phyloP scores from a whole-genome alignment of 345 rosid genomes.

The Salix exigua region DNA sequence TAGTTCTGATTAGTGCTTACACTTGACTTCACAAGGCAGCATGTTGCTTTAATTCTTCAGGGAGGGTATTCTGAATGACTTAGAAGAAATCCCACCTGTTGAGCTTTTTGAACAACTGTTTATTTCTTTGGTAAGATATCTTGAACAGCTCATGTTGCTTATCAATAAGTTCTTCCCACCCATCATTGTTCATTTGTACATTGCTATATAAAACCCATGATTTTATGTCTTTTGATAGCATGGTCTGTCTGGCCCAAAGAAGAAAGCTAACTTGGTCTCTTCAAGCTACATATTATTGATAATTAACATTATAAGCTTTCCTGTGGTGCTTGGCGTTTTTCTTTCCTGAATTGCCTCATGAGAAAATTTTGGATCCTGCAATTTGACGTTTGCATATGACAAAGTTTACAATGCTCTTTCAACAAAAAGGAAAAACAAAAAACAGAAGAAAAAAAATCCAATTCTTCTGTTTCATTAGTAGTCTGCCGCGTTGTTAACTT shows the following conservation, averaged over 20 bases:
- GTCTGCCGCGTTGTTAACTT: neutral
- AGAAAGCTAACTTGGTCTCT: neutral
- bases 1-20: neutral
- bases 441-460: neutral
- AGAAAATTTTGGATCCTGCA: neutral
- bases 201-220: neutral
- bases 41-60: slow-evolving; percentile 38
- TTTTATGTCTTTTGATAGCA: neutral
- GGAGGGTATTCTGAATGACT: slow-evolving; percentile 73
- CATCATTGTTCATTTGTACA: neutral
- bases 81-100: slow-evolving; percentile 70
- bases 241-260: neutral
- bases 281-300: neutral
- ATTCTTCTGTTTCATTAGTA: neutral
- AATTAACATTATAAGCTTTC: neutral
- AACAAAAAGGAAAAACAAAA: neutral
- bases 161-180: neutral
- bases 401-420: neutral
- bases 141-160: neutral
- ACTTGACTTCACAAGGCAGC: slow-evolving; percentile 1
- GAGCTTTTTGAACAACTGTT: slow-evolving; percentile 79
- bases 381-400: neutral
- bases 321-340: neutral
- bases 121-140: slow-evolving; percentile 63
- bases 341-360: neutral